A percentile compares a stretch with the other conserved stretches of the same genome.
These are phyloP conservation scores for Apophysomyces ossiformis DNA, from an alignment of 371 early-diverging fungal species.

Conservation along the genomic window DNA sequence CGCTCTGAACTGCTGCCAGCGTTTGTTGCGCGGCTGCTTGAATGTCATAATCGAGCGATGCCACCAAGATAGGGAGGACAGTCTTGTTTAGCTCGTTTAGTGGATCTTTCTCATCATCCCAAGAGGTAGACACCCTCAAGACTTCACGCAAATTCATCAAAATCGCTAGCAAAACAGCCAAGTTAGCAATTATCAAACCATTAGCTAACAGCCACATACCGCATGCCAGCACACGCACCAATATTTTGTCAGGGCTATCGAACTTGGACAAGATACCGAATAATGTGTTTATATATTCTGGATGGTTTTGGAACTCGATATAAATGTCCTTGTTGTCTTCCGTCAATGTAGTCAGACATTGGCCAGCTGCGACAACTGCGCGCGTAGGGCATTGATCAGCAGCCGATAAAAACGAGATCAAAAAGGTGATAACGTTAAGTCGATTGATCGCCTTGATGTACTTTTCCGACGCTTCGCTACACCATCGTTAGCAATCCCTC, in stretches of 20 bases:
- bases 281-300: conserved; percentile 60
- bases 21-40: conserved; percentile 62
- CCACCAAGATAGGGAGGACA: conserved; percentile 56
- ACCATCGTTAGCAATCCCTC: background rate
- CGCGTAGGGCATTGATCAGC: conserved; percentile 65
- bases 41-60: conserved; percentile 64
- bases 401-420: conserved; percentile 68
- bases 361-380: conserved; percentile 77
- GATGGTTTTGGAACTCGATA: conserved; percentile 62
- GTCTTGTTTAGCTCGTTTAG: conserved; percentile 50
- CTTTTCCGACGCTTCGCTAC: conserved; percentile 71
- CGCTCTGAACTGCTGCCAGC: conserved; percentile 48
- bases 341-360: conserved; percentile 83
- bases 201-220: conserved; percentile 36
- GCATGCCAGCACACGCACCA: conserved; percentile 61
- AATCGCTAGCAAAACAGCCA: conserved; percentile 31
- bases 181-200: background rate
- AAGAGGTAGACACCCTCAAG: conserved; percentile 31
- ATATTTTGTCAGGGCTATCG: conserved; percentile 44
- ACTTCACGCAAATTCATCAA: conserved; percentile 50
- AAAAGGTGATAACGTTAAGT: conserved; percentile 65
- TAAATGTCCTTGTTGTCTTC: conserved; percentile 76
- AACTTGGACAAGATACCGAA: conserved; percentile 48
- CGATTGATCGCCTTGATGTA: conserved; percentile 69
- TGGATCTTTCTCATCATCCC: conserved; percentile 46